Evolutionary conservation across 129 eudicot genomes (phyloP), one percentile per base, ranked within the genome.

Genomic region (Cynara cardunculus): DNA sequence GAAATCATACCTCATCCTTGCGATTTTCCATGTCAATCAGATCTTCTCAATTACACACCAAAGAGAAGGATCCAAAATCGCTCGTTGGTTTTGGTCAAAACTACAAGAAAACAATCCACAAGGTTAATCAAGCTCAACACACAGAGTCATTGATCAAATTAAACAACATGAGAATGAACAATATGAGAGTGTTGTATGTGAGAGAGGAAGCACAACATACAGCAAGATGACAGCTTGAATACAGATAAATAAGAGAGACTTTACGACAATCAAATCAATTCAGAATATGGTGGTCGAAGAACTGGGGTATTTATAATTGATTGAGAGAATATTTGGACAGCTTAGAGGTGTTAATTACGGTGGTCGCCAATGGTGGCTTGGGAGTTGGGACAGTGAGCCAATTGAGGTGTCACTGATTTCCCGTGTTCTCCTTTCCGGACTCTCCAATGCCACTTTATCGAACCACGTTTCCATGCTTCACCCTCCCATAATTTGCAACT

Each of bases 151-250:
- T 3, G 64, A 31, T n/a, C 34, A 71, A 18, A 22, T 28, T 32
- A 71, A n/a, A 19, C 26, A 7, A 14, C 24, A 69, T 16, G 9
- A 30, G 41, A 28, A 19, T 41, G 53, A 41, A 41, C 14, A 41
- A 41, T 41, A 0, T 49, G 61, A 13, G 61, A 14, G 21, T 49
- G 61, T 49, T 41, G 61, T 49, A 14, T 49, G 61, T 49, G 49
- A 64, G 73, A 16, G 39, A 13, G 41, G 30, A 30, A 30, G 22
- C 22, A n/a, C 0, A 49, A 30, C 73, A 26, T 69, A 69, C 73
- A 69, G 73, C 73, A 69, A 69, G 73, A 71, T 16, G 74, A 71
- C 74, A 71, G 74, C 74, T 71, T 32, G 46, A 71, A 71, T 32
- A 71, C n/a, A 71, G 74, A n/a, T 44, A 69, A 69, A 16, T 44